These are phyloP conservation scores for Plasmopara muralis DNA, from an alignment of 352 stramenopile species.

Conservation along the genomic window DNA sequence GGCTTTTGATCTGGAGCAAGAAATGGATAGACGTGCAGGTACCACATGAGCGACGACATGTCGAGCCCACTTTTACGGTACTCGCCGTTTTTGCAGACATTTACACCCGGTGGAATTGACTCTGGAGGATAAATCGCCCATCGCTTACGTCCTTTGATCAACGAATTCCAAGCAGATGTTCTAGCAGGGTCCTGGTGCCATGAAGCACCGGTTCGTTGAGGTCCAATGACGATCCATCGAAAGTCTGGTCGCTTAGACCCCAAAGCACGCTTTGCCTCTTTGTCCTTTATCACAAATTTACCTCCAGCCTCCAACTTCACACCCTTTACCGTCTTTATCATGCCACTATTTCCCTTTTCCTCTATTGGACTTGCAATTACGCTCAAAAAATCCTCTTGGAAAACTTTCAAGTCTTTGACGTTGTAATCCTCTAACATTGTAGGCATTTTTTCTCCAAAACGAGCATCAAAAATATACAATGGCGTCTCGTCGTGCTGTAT, in stretches of 20 bases:
- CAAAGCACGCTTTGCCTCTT: conserved; percentile 28
- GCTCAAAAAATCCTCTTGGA: conserved; percentile 70
- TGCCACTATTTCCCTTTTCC: conserved; percentile 12
- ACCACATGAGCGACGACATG: conserved; percentile 83
- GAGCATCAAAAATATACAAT: conserved; percentile 83
- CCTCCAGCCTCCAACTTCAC: conserved; percentile 30
- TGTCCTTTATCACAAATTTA: conserved; percentile 34
- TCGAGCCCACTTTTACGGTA: conserved; percentile 53
- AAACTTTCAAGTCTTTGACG: conserved; percentile 54
- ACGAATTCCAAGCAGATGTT: conserved; percentile 95
- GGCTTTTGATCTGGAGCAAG: conserved; percentile 64
- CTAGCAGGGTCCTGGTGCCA: conserved; percentile 94
- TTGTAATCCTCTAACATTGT: conserved; percentile 60
- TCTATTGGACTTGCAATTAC: conserved; percentile 24
- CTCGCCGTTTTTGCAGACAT: conserved; percentile 40
- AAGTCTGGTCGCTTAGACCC: conserved; percentile 53
- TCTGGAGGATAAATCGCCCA: conserved; percentile 94
- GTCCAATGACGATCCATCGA: conserved; percentile 80
- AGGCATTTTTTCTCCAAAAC: conserved; percentile 81
- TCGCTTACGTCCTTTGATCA: conserved; percentile 91
- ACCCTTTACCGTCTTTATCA: conserved; percentile 8
- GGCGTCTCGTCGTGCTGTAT: conserved; percentile 79
- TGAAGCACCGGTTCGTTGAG: conserved; percentile 83
- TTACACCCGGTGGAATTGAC: conserved; percentile 60
- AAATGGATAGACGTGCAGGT: conserved; percentile 80